Percentiles rank a stretch among this genome's conserved stretches.
These are phyloP conservation scores for Aureobasidium sp. DNA, from an alignment of 2,329 filamentous ascomycete genomes.

Conservation along the genomic window DNA sequence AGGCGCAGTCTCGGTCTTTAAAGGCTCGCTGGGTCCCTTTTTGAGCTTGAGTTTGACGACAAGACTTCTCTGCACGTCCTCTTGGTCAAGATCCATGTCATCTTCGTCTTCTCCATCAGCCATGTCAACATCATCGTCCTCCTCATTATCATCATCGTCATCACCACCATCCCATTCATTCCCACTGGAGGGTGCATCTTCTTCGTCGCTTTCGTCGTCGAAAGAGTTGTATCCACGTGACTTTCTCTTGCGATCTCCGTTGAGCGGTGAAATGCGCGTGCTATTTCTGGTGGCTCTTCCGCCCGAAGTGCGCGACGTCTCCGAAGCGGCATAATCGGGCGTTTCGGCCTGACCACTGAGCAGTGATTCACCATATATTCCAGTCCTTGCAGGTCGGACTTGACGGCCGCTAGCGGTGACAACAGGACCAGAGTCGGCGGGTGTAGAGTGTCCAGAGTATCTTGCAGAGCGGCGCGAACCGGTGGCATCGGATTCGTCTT, in stretches of 20 bases:
- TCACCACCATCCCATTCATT: constrained; percentile 69
- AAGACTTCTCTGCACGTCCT: constrained; percentile 44
- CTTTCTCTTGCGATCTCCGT: constrained; percentile 38
- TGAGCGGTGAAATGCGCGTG: constrained; percentile 24
- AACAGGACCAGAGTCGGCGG: constrained; percentile 60
- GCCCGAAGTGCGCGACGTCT: constrained; percentile 39
- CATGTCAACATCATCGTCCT: constrained; percentile 30
- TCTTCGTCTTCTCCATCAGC: constrained; percentile 41
- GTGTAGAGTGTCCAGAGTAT: constrained; percentile 63
- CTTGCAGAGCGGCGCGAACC: constrained; percentile 59
- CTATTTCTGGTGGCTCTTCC: constrained; percentile 33
- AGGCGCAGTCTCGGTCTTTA: neutral
- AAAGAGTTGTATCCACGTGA: constrained; percentile 52
- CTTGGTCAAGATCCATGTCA: constrained; percentile 42
- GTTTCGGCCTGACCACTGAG: constrained; percentile 47
- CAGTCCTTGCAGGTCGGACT: constrained; percentile 58
- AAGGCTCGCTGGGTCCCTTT: neutral
- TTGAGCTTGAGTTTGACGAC: constrained; percentile 61
- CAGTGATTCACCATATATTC: constrained; percentile 58
- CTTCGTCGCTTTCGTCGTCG: constrained; percentile 60
- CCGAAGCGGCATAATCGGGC: constrained; percentile 37
- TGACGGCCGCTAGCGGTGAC: constrained; percentile 84
- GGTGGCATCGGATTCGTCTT: constrained; percentile 62
- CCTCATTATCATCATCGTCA: constrained; percentile 56
- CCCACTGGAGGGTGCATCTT: constrained; percentile 51